phyloP scores from a whole-genome alignment of 495 filamentous ascomycete genomes.

The Podospora pseudopauciseta region DNA sequence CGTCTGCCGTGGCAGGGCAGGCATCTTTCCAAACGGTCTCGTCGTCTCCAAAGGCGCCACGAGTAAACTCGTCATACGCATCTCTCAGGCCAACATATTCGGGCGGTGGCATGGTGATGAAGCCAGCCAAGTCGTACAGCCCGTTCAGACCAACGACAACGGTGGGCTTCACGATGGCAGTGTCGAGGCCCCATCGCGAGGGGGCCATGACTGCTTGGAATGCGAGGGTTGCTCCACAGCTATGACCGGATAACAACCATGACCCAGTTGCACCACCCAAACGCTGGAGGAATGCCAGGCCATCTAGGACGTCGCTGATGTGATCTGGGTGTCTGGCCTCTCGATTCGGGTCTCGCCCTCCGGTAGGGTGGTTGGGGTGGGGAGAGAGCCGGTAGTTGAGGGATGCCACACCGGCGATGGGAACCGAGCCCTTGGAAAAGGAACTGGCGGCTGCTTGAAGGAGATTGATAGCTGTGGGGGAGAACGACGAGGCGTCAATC shows the following conservation, averaged over 20 bases:
- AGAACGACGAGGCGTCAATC: conserved; percentile 46
- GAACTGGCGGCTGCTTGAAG: conserved; percentile 7
- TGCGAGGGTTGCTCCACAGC: conserved; percentile 68
- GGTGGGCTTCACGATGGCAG: conserved; percentile 18
- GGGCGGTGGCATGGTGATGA: conserved; percentile 30
- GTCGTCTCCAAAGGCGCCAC: conserved; percentile 60
- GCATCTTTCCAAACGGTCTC: conserved; percentile 49
- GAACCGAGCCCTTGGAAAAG: conserved; percentile 18
- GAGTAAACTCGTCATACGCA: conserved; percentile 58
- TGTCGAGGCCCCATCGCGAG: conserved; percentile 17
- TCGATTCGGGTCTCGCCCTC: conserved; percentile 29
- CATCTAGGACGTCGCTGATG: conserved; percentile 63
- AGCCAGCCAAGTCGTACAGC: conserved; percentile 59
- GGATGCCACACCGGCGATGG: conserved; percentile 62
- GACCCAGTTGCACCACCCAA: conserved; percentile 20
- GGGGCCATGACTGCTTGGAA: conserved; percentile 62
- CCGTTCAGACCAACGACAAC: conserved; percentile 52
- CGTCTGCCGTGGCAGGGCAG: conserved; percentile 41
- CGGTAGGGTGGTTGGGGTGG: conserved; percentile 52
- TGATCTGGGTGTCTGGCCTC: conserved; percentile 66
- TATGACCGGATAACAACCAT: conserved; percentile 69
- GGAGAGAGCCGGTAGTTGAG: conserved; percentile 79
- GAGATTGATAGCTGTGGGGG: conserved; percentile 17
- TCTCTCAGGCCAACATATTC: conserved; percentile 43
- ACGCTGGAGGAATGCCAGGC: conserved; percentile 57